Percentiles rank a stretch among this genome's conserved stretches.
Conservation (phyloP, 108 stramenopile species). For the Skeletonema menzelii region DNA sequence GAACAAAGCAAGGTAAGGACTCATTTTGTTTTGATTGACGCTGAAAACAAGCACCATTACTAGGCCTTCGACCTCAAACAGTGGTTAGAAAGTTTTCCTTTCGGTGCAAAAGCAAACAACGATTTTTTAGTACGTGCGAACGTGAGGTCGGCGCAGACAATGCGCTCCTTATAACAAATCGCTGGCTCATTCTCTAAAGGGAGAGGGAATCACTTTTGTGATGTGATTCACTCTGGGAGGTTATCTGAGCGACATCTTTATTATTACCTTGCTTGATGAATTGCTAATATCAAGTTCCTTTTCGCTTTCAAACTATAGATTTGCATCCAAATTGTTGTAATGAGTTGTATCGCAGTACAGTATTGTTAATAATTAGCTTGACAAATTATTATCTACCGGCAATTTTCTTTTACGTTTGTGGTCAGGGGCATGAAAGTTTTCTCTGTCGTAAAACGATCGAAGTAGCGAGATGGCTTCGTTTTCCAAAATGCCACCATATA, state of each 20-base stretch:
- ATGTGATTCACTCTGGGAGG: slow-evolving; percentile 50
- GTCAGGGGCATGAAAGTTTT: slow-evolving; percentile 86
- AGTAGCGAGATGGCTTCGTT: slow-evolving; percentile 67
- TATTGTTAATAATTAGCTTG: not conserved
- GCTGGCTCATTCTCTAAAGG: slow-evolving; percentile 43
- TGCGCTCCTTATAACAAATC: slow-evolving; percentile 17
- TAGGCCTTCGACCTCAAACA: slow-evolving; percentile 33
- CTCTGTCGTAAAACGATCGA: slow-evolving; percentile 83
- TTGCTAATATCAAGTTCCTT: not conserved
- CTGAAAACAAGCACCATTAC: slow-evolving; percentile 29
- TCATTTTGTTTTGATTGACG: not conserved
- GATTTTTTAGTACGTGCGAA: slow-evolving; percentile 29
- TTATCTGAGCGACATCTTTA: slow-evolving; percentile 35
- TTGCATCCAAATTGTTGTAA: not conserved
- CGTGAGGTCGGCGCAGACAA: slow-evolving; percentile 37
- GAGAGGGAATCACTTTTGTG: slow-evolving; percentile 35
- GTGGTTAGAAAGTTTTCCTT: slow-evolving; percentile 40
- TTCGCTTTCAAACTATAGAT: not conserved
- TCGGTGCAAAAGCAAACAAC: slow-evolving; percentile 29
- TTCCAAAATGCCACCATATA: slow-evolving; percentile 65
- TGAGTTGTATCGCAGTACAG: not conserved
- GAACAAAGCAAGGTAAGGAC: slow-evolving; percentile 15
- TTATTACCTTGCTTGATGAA: not conserved
- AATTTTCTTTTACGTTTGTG: slow-evolving; percentile 58
- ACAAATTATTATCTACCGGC: slow-evolving; percentile 2